Base-by-base conservation (phyloP, 257 asterid genomes). In the Eucommia ulmoides region DNA sequence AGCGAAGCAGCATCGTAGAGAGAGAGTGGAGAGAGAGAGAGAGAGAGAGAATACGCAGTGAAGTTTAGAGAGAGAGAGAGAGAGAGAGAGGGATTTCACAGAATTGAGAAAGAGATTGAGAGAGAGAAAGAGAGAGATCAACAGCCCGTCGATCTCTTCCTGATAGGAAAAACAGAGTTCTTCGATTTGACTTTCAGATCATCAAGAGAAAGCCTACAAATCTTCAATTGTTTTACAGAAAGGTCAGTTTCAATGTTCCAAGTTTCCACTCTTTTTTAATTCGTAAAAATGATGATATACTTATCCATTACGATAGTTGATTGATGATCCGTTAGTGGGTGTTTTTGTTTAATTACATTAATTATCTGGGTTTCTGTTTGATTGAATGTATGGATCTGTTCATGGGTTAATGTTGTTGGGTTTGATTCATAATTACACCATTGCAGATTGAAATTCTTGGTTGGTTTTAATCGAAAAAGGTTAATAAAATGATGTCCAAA, bases 401-500 rank as follows among this genome's bases (percentile, higher is more conserved):
- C 17, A 8, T 24, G 11, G 20, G 12, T 52, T n/a, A n/a, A n/a
- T n/a, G n/a, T n/a, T n/a, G n/a, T n/a, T n/a, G n/a, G n/a, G n/a
- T n/a, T n/a, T n/a, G n/a, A n/a, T n/a, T n/a, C n/a, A n/a, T n/a
- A n/a, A n/a, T n/a, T n/a, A n/a, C n/a, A n/a, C n/a, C n/a, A n/a
- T n/a, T n/a, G n/a, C n/a, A n/a, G n/a, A n/a, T n/a, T n/a, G n/a
- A n/a, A n/a, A n/a, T n/a, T n/a, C n/a, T 41, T 59, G 42, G 33
- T 45, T 41, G 50, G 33, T 55, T 55, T 24, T 42, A 15, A 3
- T 41, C 42, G 49, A 3, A 50, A 54, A 62, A 22, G 41, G 26
- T 14, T 41, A 67, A 50, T 26, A 66, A 70, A 72, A 70, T 74
- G 81, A 63, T 74, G 69, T 74, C 81, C 57, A 70, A 64, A 62